Percentiles rank a stretch among this genome's conserved stretches.
Evolutionary conservation across 176 grass and related monocot genomes (phyloP).

Genomic region (Cenchrus purpureus): DNA sequence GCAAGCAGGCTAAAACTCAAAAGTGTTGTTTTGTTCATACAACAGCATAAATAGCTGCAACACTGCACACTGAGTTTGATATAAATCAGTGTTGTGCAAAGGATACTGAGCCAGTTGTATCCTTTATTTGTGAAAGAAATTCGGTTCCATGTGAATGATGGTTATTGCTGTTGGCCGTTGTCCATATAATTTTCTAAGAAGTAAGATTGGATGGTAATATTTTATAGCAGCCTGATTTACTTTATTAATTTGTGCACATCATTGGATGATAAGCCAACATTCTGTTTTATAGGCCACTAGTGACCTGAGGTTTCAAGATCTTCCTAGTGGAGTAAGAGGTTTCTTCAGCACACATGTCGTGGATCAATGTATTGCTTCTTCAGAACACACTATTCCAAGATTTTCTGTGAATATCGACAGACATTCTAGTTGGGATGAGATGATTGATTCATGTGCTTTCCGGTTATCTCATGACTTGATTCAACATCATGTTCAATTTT

Average conservation of each 20-base stretch:
- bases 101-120: neutral
- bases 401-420: slow-evolving; percentile 80
- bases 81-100: slow-evolving; percentile 6
- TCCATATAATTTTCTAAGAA: slow-evolving; percentile 6
- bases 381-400: slow-evolving; percentile 70
- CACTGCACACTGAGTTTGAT: neutral
- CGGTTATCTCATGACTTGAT: slow-evolving; percentile 74
- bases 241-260: slow-evolving; percentile 31
- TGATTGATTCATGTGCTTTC: slow-evolving; percentile 72
- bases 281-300: slow-evolving; percentile 67
- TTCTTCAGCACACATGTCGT: slow-evolving; percentile 77
- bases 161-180: slow-evolving; percentile 16
- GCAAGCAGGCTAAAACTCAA: neutral
- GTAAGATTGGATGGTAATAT: slow-evolving; percentile 16
- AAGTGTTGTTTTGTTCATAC: slow-evolving; percentile 1
- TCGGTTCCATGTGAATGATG: slow-evolving; percentile 34
- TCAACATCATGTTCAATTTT: slow-evolving; percentile 77
- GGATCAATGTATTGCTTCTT: slow-evolving; percentile 56
- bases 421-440: slow-evolving; percentile 60
- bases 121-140: slow-evolving; percentile 10
- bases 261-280: slow-evolving; percentile 39
- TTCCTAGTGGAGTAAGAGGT: slow-evolving; percentile 76
- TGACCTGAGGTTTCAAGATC: slow-evolving; percentile 78
- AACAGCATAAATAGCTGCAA: slow-evolving; percentile 19
- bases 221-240: slow-evolving; percentile 11